Base-by-base conservation (phyloP, 202 grass and related monocot genomes). In the Schoenoplectus triqueter region DNA sequence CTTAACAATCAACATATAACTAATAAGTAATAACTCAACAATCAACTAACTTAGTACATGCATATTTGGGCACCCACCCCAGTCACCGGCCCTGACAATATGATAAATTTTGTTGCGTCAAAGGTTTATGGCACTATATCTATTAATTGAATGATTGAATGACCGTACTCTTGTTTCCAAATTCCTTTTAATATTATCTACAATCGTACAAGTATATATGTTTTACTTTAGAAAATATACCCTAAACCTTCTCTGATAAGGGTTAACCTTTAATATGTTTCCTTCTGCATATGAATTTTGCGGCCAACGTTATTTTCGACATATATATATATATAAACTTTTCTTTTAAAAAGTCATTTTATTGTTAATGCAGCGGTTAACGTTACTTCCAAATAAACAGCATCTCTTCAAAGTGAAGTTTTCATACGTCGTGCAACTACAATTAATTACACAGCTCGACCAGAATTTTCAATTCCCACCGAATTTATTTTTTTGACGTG, bases 121-220 rank as follows among this genome's bases (percentile, higher is more conserved):
- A 31, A 31, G 31, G 31, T 31, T 74, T 13, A 74, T 74, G 71
- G 9, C 3, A 31, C 48, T 22, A 19, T 54, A 75, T 71, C 69
- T 71, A 15, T 48, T 31, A 31, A 18, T 74, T 21, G 1, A 74
- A 74, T 74, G 18, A 31, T 74, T 74, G 71, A 21, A 22, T 52
- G 13, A 52, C 31, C 47, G 47, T 22, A 74, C 47, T 73, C 47
- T 17, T 51, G 18, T 52, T 74, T 74, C 70, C 70, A 74, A 47
- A 10, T 40, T 65, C 64, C 19, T 66, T 66, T 13, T 66, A 66
- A 66, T 31, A 39, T 44, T 46, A 6, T 46, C 13, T 47, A 70
- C 54, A 15, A 31, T 31, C 31, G 31, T 31, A 31, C 31, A 31
- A 31, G 31, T 31, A 31, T 31, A 31, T 31, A 31, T 31, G 31